Evolutionary conservation across 768 basidiomycete genomes (phyloP).

Genomic region (Rubroboletus pulcherrimus): DNA sequence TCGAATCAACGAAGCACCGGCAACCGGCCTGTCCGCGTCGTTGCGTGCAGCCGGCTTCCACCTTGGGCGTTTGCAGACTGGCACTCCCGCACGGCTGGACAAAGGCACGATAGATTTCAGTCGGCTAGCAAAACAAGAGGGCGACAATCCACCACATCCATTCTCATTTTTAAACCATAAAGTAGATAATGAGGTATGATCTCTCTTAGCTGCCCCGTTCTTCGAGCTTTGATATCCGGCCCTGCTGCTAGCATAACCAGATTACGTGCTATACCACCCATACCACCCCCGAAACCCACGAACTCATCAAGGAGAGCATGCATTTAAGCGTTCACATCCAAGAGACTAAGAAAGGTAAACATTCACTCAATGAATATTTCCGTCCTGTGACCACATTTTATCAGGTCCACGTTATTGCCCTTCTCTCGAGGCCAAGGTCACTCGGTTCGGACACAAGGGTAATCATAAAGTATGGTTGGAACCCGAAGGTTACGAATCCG

Average conservation of each 20-base stretch:
- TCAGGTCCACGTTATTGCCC: slow-evolving; percentile 90
- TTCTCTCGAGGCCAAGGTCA: slow-evolving; percentile 82
- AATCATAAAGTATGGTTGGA: slow-evolving; percentile 83
- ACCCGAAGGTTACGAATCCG: slow-evolving; percentile 88
- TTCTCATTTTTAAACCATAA: slow-evolving; percentile 72
- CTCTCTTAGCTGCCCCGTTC: not conserved
- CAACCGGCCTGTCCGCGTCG: slow-evolving; percentile 72
- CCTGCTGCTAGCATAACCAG: slow-evolving; percentile 58
- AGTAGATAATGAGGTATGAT: slow-evolving; percentile 66
- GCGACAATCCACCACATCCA: slow-evolving; percentile 61
- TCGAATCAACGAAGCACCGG: slow-evolving; percentile 67
- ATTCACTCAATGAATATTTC: not conserved
- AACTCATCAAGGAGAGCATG: slow-evolving; percentile 70
- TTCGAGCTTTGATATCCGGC: not conserved
- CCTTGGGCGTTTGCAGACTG: slow-evolving; percentile 80
- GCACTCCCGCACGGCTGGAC: slow-evolving; percentile 81
- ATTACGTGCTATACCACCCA: slow-evolving; percentile 66
- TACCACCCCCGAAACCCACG: slow-evolving; percentile 72
- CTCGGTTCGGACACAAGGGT: slow-evolving; percentile 69
- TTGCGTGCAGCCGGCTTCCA: slow-evolving; percentile 72
- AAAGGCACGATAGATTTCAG: slow-evolving; percentile 67
- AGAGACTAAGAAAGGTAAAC: slow-evolving; percentile 77
- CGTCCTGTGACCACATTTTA: not conserved
- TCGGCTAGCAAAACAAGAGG: slow-evolving; percentile 57
- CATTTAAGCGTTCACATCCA: slow-evolving; percentile 82